These are phyloP conservation scores for Amaranthus palmeri DNA, from an alignment of 148 eudicot species.

Conservation along the genomic window DNA sequence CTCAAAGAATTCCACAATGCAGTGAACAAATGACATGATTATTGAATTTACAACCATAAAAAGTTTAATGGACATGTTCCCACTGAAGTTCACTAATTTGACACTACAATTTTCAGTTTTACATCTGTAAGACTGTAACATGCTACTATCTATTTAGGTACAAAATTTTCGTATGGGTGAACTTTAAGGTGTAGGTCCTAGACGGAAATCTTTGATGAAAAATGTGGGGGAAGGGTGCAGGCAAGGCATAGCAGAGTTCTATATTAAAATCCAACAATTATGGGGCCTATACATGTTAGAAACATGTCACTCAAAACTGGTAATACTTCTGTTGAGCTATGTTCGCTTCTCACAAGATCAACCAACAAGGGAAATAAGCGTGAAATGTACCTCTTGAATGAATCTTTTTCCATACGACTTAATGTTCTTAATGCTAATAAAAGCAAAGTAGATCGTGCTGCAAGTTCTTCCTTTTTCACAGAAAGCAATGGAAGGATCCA, in stretches of 20 bases:
- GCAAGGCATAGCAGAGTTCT: neutral
- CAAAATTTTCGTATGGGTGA: constrained; percentile 30
- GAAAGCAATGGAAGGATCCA: constrained; percentile 83
- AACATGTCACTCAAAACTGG: constrained; percentile 28
- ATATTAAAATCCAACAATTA: constrained; percentile 24
- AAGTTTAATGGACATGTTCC: neutral
- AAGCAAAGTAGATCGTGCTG: constrained; percentile 69
- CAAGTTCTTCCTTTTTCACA: constrained; percentile 76
- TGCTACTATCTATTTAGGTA: constrained; percentile 28
- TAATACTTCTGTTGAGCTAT: constrained; percentile 31
- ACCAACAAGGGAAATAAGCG: constrained; percentile 61
- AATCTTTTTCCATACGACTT: constrained; percentile 41
- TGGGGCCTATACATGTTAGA: constrained; percentile 36
- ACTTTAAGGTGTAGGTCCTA: constrained; percentile 6
- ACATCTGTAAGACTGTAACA: constrained; percentile 22
- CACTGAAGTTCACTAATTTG: constrained; percentile 1
- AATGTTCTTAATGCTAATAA: constrained; percentile 56
- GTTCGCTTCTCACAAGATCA: constrained; percentile 35
- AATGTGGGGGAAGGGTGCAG: neutral
- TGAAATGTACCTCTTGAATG: constrained; percentile 48
- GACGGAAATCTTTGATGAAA: neutral
- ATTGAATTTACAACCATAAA: neutral
- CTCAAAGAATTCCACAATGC: neutral
- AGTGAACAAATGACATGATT: neutral
- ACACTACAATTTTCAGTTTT: constrained; percentile 12